phyloP scores from a whole-genome alignment of 768 basidiomycete genomes.

The Tricholoma furcatifolium region DNA sequence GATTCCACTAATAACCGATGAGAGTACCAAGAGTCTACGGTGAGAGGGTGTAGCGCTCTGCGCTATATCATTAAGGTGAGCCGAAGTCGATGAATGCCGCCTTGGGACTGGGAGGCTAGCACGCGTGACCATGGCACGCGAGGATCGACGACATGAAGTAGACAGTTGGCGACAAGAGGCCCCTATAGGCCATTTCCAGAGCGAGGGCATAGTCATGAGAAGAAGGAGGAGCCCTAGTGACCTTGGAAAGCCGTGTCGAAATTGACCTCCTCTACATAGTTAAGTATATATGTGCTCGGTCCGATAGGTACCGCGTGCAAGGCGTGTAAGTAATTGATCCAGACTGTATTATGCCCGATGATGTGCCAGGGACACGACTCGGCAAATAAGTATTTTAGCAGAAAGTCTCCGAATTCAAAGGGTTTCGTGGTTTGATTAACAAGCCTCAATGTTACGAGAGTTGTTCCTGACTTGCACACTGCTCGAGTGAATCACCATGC shows the following conservation, averaged over 20 bases:
- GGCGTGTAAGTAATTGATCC: constrained; percentile 9
- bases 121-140: neutral
- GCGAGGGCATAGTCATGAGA: constrained; percentile 13
- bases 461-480: no score
- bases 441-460: neutral
- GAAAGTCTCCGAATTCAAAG: constrained; percentile 6
- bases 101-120: neutral
- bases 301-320: constrained; percentile 10
- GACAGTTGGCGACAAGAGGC: neutral
- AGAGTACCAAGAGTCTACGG: constrained; percentile 5
- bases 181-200: constrained; percentile 1
- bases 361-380: constrained; percentile 1
- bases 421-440: no score
- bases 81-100: neutral
- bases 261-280: constrained; percentile 5
- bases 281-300: constrained; percentile 3
- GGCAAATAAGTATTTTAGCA: neutral
- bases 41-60: neutral
- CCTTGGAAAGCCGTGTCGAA: constrained; percentile 5
- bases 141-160: neutral
- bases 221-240: constrained; percentile 4
- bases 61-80: neutral
- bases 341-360: constrained; percentile 1
- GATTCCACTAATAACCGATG: constrained; percentile 14
- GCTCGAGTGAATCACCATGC: neutral